Conservation (phyloP, 495 filamentous ascomycete genomes). For the Penicillium tannophilum region DNA sequence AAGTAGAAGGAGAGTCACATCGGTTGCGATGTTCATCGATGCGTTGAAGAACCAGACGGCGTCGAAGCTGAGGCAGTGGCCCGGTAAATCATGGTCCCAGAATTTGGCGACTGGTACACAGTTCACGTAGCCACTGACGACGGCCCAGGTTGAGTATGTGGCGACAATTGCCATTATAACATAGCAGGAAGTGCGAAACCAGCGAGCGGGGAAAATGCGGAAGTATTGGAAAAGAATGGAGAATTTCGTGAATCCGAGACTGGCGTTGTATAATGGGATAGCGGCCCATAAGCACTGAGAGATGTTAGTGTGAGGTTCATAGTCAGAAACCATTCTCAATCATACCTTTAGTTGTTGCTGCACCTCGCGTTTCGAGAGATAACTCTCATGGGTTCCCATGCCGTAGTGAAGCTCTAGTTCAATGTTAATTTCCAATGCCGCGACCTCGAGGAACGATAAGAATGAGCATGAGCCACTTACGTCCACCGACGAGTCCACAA, state of each 20-base stretch:
- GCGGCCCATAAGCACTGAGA: slow-evolving; percentile 39
- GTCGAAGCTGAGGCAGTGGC: slow-evolving; percentile 53
- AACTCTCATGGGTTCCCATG: slow-evolving; percentile 30
- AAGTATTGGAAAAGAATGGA: slow-evolving; percentile 54
- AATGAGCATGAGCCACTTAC: slow-evolving; percentile 21
- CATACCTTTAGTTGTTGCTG: slow-evolving; percentile 38
- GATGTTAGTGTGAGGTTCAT: background rate
- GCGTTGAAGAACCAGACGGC: slow-evolving; percentile 55
- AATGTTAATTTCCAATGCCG: slow-evolving; percentile 2
- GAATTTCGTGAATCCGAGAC: slow-evolving; percentile 44
- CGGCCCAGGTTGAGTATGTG: slow-evolving; percentile 39
- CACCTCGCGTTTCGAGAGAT: slow-evolving; percentile 22
- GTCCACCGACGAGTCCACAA: slow-evolving; percentile 35
- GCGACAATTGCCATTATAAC: slow-evolving; percentile 39
- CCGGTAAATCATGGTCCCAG: slow-evolving; percentile 53
- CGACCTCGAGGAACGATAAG: background rate
- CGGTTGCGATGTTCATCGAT: slow-evolving; percentile 55
- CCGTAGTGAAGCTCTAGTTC: slow-evolving; percentile 34
- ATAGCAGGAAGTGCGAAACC: slow-evolving; percentile 37
- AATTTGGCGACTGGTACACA: slow-evolving; percentile 56
- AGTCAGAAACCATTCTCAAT: background rate
- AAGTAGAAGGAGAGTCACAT: slow-evolving; percentile 56
- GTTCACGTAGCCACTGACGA: slow-evolving; percentile 49
- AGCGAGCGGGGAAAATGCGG: slow-evolving; percentile 43
- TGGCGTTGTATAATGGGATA: slow-evolving; percentile 47